Evolutionary conservation across 176 grass and related monocot species (phyloP), one percentile per base, ranked within the genome.

Genomic region (Puya raimondii): DNA sequence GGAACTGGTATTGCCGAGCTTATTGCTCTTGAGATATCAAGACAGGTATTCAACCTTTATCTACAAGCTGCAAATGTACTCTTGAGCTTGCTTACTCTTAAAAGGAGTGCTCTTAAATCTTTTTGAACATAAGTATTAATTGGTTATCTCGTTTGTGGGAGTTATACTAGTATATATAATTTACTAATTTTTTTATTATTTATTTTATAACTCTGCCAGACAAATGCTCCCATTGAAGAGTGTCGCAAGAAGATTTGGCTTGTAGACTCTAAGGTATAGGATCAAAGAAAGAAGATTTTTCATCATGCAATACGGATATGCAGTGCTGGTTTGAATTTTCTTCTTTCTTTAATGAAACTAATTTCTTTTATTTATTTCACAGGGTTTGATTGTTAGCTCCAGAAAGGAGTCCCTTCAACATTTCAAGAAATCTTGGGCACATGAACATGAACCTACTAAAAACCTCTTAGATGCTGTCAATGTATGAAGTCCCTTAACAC

Each of bases 1-100:
- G 94, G 94, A 76, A 99, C 94, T 80, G 94, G 94, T 79, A 99
- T 99, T 65, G 94, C 94, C n/a, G 87, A 99, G 70, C 89, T 99
- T 22, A 99, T 99, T 78, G 94, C 94, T 77, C 87, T 93, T 51
- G 78, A 99, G 82, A 99, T 99, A 3, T 93, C 94, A 47, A 99
- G 80, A 79, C 84, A 99, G 94, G 94, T 99, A 85, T 20, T 49
- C 49, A 69, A 50, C 74, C 71, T 29, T 50, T 20, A 33, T 48
- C 11, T 75, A 53, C 42, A 78, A 25, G 66, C 65, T 72, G 20
- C 15, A 22, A 70, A 52, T 73, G 47, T 51, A 26, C 48, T 42
- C 33, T 42, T 42, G 33, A 42, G 5, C 5, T 42, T 42, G 4
- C 33, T 42, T 42, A 42, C 33, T 42, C 33, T 42, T 42, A 7